Percentiles rank a stretch among this genome's conserved stretches.
Conservation (phyloP, 2,329 filamentous ascomycete genomes). For the Ophiostoma sp. region DNA sequence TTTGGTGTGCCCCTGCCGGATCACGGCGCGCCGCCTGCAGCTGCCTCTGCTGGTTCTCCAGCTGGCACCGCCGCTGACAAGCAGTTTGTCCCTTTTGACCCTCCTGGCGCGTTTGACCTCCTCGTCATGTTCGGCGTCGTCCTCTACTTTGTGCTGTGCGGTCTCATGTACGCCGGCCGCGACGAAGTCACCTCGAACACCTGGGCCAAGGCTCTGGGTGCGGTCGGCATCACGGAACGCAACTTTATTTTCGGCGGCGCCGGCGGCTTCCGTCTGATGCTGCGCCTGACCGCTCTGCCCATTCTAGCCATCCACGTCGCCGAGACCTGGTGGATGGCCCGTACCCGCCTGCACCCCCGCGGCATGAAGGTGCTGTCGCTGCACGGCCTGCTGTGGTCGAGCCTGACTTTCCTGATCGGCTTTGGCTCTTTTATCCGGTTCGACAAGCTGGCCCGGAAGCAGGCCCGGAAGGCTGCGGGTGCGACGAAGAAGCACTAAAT, state of each 20-base stretch:
- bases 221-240: neutral
- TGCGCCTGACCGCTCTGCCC: slow-evolving; percentile 57
- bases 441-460: slow-evolving; percentile 38
- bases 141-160: slow-evolving; percentile 52
- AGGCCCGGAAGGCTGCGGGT: slow-evolving; percentile 1
- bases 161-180: slow-evolving; percentile 46
- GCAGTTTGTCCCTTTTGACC: slow-evolving; percentile 38
- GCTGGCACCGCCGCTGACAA: slow-evolving; percentile 44
- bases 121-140: slow-evolving; percentile 56
- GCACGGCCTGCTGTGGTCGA: slow-evolving; percentile 59
- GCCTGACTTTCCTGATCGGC: slow-evolving; percentile 57
- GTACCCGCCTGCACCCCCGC: slow-evolving; percentile 48
- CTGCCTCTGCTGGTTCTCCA: slow-evolving; percentile 44
- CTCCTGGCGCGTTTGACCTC: slow-evolving; percentile 47
- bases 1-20: slow-evolving; percentile 59
- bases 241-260: slow-evolving; percentile 36
- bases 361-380: slow-evolving; percentile 47
- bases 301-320: slow-evolving; percentile 64
- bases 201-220: slow-evolving; percentile 39
- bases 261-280: slow-evolving; percentile 57
- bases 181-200: slow-evolving; percentile 53
- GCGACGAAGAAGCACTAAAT: slow-evolving; percentile 14
- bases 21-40: slow-evolving; percentile 40
- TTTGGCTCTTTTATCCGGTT: slow-evolving; percentile 51
- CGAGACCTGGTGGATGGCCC: slow-evolving; percentile 61